Evolutionary conservation across 2,329 filamentous ascomycete species (phyloP), one percentile per base, ranked within the genome.

Genomic region (Cytospora schulzeri): DNA sequence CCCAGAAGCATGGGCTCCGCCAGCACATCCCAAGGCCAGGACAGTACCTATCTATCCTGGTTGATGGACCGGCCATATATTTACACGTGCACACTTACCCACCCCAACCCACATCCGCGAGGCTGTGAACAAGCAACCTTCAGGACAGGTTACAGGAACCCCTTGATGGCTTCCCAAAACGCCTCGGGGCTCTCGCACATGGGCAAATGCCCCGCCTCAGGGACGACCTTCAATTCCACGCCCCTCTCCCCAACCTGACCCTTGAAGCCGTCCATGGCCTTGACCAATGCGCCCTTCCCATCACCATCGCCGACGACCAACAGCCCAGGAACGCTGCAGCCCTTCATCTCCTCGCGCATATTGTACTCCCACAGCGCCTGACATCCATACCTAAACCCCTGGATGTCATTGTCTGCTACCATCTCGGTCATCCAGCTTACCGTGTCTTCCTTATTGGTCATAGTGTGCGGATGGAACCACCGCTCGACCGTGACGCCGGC

Each of bases 231-330:
- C 68, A 93, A 82, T 65, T 85, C 81, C 0, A 83, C 83, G 0
- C 83, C 85, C 0, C 75, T 73, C 12, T 78, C 74, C 0, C 89
- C 88, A 51, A 92, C 74, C 22, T 78, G 73, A 0, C 76, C 81
- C 62, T 82, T 86, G 83, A 93, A 92, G 17, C 87, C 87, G 61
- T 89, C 87, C 91, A 96, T 96, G 4, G 89, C 90, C 78, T 88
- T 88, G 0, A 91, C 91, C 60, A 96, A 73, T 1, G 90, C 89
- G 1, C 84, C 85, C 69, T 83, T 85, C 0, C 88, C 92, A 72
- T 96, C 92, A 0, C 82, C 83, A 17, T 88, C 87, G 1, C 92
- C 92, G 0, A 89, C 92, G 0, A 93, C 83, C 60, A 96, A 85
- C 60, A 91, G 74, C 0, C 87, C 89, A 0, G 86, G 86, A 0